These are phyloP conservation scores for Crinitomyces ghanaensis DNA, from an alignment of 805 yeast genomes.

Conservation along the genomic window DNA sequence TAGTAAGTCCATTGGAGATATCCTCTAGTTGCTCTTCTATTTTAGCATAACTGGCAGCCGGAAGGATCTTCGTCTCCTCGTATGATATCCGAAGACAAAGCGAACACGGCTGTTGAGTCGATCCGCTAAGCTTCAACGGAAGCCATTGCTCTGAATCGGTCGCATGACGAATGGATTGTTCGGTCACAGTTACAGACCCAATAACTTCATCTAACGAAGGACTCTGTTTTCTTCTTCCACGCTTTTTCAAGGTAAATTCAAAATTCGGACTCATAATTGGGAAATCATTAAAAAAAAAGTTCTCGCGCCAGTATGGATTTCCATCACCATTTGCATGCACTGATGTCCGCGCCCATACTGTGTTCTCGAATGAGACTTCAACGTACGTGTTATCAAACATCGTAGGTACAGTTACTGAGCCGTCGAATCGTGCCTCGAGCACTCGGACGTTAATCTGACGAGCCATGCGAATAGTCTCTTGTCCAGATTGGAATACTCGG, in stretches of 20 bases:
- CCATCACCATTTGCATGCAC: slow-evolving; percentile 38
- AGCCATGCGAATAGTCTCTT: slow-evolving; percentile 12
- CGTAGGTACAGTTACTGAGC: slow-evolving; percentile 2
- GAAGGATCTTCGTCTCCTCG: slow-evolving; percentile 27
- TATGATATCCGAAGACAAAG: slow-evolving; percentile 20
- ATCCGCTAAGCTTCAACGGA: slow-evolving; percentile 12
- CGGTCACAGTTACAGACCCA: slow-evolving; percentile 38
- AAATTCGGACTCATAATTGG: slow-evolving; percentile 36
- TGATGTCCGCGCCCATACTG: slow-evolving; percentile 71
- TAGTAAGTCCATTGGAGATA: slow-evolving; percentile 20
- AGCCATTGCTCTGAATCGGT: slow-evolving; percentile 21
- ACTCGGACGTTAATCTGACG: slow-evolving; percentile 12
- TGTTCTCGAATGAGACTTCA: slow-evolving; percentile 61
- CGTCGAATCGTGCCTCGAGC: slow-evolving; percentile 12
- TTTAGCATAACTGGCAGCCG: slow-evolving; percentile 46
- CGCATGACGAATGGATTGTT: slow-evolving; percentile 11
- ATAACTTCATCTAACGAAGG: slow-evolving; percentile 31
- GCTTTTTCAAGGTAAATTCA: slow-evolving; percentile 12
- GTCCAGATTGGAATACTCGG: too few species aligned
- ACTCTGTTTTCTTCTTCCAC: slow-evolving; percentile 13
- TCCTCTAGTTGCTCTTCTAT: slow-evolving; percentile 47
- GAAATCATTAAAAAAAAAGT: slow-evolving; percentile 45
- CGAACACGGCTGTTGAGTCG: slow-evolving; percentile 12
- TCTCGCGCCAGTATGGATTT: slow-evolving; percentile 75
- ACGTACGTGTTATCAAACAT: slow-evolving; percentile 39